phyloP scores from a whole-genome alignment of 2,329 filamentous ascomycete species.

The Dothideomycetes sp. region DNA sequence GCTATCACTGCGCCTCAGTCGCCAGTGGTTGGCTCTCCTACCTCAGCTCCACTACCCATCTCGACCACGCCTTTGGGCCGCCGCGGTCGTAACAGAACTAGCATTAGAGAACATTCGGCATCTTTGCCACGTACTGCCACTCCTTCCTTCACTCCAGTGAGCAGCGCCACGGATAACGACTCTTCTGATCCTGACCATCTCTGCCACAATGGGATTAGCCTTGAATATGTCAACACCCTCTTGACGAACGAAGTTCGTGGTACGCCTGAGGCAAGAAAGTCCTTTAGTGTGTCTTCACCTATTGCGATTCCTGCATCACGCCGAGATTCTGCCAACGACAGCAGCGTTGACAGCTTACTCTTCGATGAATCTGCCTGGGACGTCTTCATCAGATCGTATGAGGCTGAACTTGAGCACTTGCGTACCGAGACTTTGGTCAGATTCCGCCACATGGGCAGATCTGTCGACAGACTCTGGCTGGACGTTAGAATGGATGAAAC shows the following conservation, averaged over 20 bases:
- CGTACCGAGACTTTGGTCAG: slow-evolving; percentile 33
- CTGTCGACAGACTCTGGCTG: slow-evolving; percentile 20
- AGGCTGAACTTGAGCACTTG: slow-evolving; percentile 27
- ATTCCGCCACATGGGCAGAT: slow-evolving; percentile 31
- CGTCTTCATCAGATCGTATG: slow-evolving; percentile 21
- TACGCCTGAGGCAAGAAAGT: background rate
- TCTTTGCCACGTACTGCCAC: slow-evolving; percentile 18
- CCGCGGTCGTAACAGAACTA: background rate
- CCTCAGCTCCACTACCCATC: background rate
- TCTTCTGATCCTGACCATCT: slow-evolving; percentile 15
- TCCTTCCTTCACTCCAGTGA: slow-evolving; percentile 25
- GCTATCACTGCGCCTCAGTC: slow-evolving; percentile 1
- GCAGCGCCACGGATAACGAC: slow-evolving; percentile 18
- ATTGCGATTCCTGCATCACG: slow-evolving; percentile 1
- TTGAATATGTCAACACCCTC: slow-evolving; percentile 17
- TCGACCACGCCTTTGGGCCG: background rate
- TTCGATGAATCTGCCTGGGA: slow-evolving; percentile 27
- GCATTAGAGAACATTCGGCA: background rate
- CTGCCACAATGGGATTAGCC: slow-evolving; percentile 14
- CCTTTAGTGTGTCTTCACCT: background rate
- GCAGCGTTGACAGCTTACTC: background rate
- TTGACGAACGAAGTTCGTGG: slow-evolving; percentile 11
- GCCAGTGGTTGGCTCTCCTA: background rate
- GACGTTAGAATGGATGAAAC: slow-evolving; percentile 14
- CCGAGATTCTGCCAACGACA: background rate